Evolutionary conservation across 2,329 filamentous ascomycete genomes (phyloP).

Genomic region (Trichoderma semiorbis): DNA sequence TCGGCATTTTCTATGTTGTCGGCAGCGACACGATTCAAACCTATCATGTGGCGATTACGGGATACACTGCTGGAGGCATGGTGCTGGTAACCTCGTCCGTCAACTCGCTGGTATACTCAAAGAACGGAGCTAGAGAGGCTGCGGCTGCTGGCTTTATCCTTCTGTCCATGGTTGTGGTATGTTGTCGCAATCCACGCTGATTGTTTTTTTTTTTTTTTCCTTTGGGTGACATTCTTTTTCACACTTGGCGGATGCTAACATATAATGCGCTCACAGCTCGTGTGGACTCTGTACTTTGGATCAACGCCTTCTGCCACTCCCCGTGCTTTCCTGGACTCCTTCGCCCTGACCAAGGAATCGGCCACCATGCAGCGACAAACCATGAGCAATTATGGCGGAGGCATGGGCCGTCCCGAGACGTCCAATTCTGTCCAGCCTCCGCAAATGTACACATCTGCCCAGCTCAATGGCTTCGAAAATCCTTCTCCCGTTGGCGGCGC

Average conservation of each 20-base stretch:
- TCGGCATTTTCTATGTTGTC: slow-evolving; percentile 76
- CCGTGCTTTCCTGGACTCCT: slow-evolving; percentile 91
- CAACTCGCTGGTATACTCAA: slow-evolving; percentile 78
- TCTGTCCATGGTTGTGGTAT: slow-evolving; percentile 85
- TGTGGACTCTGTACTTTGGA: slow-evolving; percentile 99
- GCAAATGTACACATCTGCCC: slow-evolving; percentile 96
- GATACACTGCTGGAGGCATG: slow-evolving; percentile 78
- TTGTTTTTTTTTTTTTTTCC: not conserved
- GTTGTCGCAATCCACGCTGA: slow-evolving; percentile 32
- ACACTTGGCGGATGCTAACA: not conserved
- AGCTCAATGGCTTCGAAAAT: slow-evolving; percentile 94
- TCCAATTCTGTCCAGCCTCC: slow-evolving; percentile 74
- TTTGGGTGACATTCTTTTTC: not conserved
- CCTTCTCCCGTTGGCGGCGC: slow-evolving; percentile 78
- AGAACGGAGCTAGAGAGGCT: slow-evolving; percentile 72
- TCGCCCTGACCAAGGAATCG: slow-evolving; percentile 86
- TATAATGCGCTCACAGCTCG: slow-evolving; percentile 55
- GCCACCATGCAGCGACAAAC: slow-evolving; percentile 63
- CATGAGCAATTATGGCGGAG: slow-evolving; percentile 74
- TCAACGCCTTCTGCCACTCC: slow-evolving; percentile 83
- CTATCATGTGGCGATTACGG: slow-evolving; percentile 88
- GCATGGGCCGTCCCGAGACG: slow-evolving; percentile 73
- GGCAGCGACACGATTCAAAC: slow-evolving; percentile 80
- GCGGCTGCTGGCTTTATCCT: slow-evolving; percentile 91
- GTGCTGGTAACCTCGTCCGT: slow-evolving; percentile 83